Base-by-base conservation (phyloP, 163 green algal species). In the Volvox carteri region DNA sequence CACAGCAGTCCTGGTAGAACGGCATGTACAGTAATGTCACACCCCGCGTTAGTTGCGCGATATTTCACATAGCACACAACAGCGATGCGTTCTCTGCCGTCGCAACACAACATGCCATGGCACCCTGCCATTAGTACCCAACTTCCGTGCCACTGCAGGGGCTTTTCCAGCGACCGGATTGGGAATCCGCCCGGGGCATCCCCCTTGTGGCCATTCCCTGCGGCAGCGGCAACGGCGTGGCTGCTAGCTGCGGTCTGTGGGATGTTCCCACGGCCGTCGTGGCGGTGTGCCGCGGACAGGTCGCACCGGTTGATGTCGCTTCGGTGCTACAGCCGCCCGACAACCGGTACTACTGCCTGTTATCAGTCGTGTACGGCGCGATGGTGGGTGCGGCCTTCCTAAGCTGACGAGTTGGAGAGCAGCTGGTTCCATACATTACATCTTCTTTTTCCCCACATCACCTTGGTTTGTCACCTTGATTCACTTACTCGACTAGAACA, bases 171-270 rank as follows among this genome's bases (percentile, higher is more conserved):
- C 89, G 95, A 18, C 86, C 91, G 2, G 95, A 98, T 75, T 98
- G 95, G 95, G 58, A 90, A 9, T 41, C 85, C 2, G 92, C 91
- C 2, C n/a, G 62, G 4, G n/a, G 46, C 25, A 39, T 94, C 28
- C 93, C 94, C 1, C 65, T 98, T 42, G 90, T 90, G 7, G 92
- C 92, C 52, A 46, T 97, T 0, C 95, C 95, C 16, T 92, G 87
- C 21, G 95, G 95, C 78, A 91, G 85, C 62, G 96, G 95, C 83
- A 98, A 98, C 90, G 96, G 93, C 9, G 86, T 98, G 68, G 92
- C 94, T 2, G 94, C 94, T 16, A 95, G 84, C 50, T 41, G 74
- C 35, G 92, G 92, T 16, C 68, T 97, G 77, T 98, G 94, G 94
- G 91, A 91, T 78, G 41, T 90, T 12, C 73, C 78, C 7, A 95